Evolutionary conservation across 192 early-diverging fungal species (phyloP), one percentile per base, ranked within the genome.

Genomic region (Rhizophagus clarus): DNA sequence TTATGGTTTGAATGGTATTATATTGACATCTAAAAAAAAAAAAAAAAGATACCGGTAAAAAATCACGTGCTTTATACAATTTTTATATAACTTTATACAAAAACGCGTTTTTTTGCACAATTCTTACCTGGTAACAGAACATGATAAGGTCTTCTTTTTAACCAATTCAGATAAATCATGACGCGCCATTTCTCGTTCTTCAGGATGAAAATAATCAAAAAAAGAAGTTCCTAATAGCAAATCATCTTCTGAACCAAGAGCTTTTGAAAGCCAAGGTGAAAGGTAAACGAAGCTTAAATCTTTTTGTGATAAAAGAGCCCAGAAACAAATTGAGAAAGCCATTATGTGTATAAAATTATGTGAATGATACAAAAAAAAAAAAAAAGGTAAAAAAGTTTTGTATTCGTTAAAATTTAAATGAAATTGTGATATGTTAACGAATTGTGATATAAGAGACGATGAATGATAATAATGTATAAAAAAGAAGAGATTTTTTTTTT

Each of bases 121-220:
- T 20, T 11, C 26, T 61, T 82, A 86, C 85, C 83, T 81, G 73
- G 85, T 86, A 26, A 86, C 79, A 40, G 83, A 84, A 63, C 83
- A 81, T n/a, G 82, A 82, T 31, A 84, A 62, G 51, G 82, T 83
- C 34, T 86, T 82, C 15, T 81, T 83, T 37, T 86, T 82, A 74
- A 86, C 83, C 29, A 86, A 86, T 29, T 80, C 80, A 26, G 82
- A 80, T 4, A 86, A 77, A 64, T 86, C 85, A 47, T 80, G 82
- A 60, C 83, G 81, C 11, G 85, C 85, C 1, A 86, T 67, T 67
- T 83, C 81, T 11, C 77, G 77, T 67, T 86, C 85, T 61, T 84
- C 80, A 11, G 85, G 85, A 69, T 84, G 85, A 64, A 86, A 82
- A 47, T 86, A 86, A 45, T 86, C 85, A 51, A 86, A 86, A 67